Base-by-base conservation (phyloP, 768 basidiomycete species). In the Leccinum obscurum region DNA sequence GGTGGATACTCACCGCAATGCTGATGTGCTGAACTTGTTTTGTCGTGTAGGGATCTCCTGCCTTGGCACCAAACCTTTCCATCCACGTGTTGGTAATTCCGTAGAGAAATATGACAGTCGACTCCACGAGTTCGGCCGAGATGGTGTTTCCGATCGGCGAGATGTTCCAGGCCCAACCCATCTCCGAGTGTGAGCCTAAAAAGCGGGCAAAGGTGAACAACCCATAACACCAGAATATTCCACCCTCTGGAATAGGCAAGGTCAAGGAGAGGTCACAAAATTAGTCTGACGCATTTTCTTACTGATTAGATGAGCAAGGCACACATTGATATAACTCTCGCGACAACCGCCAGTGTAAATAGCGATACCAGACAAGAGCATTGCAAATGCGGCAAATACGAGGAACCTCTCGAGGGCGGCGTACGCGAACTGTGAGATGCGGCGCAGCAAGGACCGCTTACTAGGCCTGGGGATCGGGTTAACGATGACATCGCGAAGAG, bases 81-180 rank as follows among this genome's bases (percentile, higher is more conserved):
- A 98, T 93, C 93, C 93, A 98, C 15, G 90, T 93, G 71, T 98
- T 96, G 48, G 93, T 89, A 35, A 84, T 79, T 8, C 95, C 95
- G 70, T 98, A 98, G 0, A 86, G 35, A 76, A 95, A 95, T 67
- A 98, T 95, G 55, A 93, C 81, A 10, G 79, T 68, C 0, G 88
- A 92, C 74, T 94, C 92, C 59, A 87, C 80, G 56, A 92, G 88
- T 72, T 93, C 92, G 6, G 87, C 90, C 7, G 87, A 85, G 8
- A 82, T 79, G 50, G 76, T 76, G 24, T 76, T 75, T 22, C 77
- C 77, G 4, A 75, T 72, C 0, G 86, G 88, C 0, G 85, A 78
- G 28, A 81, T 77, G 71, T 98, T 98, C 95, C 95, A 98, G 15
- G 96, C 92, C 95, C 95, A 98, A 4, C 96, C 96, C 32, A 85